Evolutionary conservation across 805 yeast species (phyloP).

Genomic region (Lipomyces mesembrius): DNA sequence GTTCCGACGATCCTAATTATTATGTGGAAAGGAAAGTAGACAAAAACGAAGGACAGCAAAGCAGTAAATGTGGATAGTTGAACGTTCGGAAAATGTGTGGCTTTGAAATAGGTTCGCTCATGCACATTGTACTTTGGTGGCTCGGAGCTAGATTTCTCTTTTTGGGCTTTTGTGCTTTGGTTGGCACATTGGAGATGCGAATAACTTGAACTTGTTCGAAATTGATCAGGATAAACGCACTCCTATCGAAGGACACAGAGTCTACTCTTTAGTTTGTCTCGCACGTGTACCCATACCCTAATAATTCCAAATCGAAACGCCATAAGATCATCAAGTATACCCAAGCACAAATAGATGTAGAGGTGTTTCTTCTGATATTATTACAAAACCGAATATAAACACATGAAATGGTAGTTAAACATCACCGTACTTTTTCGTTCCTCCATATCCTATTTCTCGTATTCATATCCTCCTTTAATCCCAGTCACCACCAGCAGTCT

Average conservation of each 20-base stretch:
- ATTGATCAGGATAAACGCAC: background rate
- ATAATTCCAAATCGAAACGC: background rate
- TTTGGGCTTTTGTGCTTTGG: background rate
- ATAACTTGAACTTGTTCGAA: background rate
- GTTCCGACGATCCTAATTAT: background rate
- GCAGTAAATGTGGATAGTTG: background rate
- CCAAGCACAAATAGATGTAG: background rate
- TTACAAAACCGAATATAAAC: slow-evolving; percentile 1
- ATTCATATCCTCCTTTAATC: slow-evolving; percentile 18
- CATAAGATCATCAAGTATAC: background rate
- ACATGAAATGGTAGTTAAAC: slow-evolving; percentile 3
- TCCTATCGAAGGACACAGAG: background rate
- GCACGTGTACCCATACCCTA: background rate
- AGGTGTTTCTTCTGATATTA: slow-evolving; percentile 1
- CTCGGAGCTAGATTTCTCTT: background rate
- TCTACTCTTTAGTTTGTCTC: background rate
- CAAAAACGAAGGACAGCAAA: background rate
- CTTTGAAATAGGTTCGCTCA: too few relatives aligned
- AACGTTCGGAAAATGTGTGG: background rate
- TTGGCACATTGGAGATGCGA: background rate
- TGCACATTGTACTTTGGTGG: background rate
- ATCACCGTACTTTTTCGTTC: slow-evolving; percentile 2
- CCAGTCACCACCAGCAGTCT: slow-evolving; percentile 39
- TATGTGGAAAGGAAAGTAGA: background rate
- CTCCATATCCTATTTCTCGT: background rate